Evolutionary conservation across 345 rosid genomes (phyloP), one percentile per base, ranked within the genome.

Genomic region (Melastoma malabathricum): DNA sequence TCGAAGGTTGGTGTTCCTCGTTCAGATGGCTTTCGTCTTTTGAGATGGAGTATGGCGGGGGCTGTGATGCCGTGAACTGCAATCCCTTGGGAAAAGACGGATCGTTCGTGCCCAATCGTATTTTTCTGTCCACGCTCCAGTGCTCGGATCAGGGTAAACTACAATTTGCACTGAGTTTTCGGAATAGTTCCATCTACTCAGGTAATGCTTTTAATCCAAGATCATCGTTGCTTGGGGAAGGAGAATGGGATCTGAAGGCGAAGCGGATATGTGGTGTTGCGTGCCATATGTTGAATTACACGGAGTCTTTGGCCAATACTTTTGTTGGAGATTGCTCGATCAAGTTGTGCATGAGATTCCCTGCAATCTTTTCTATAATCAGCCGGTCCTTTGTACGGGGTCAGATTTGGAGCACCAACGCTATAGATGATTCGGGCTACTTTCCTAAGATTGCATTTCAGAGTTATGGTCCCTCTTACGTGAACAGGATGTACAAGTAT

Each of bases 151-250:
- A 65, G 27, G 64, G 63, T 44, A 75, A 59, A 60, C 66, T 77
- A 73, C 70, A 39, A 6, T 43, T 73, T 67, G 58, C 75, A 18
- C 51, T 83, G 75, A 78, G 73, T 14, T 75, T 80, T 53, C 54
- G 18, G 13, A 79, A 72, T 57, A 60, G 31, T 0, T 60, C 60
- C 50, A 14, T 19, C 27, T 54, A 18, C 58, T 58, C 72, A 15
- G 63, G 20, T 27, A 16, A 41, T 59, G 66, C 79, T 47, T 81
- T 80, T 59, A 71, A 74, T 71, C 92, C 82, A 25, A 74, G 64
- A 22, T 68, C 64, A n/a, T 61, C 71, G 13, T 60, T 86, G 63
- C 57, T 90, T 19, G 89, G 82, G 0, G 98, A 86, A 76, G 96
- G 89, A 59, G 56, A 62, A 46, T 86, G 98, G 98, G 78, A 81